Base-by-base conservation (phyloP, 1,139 yeast genomes). In the Petasospora rhodanensis region DNA sequence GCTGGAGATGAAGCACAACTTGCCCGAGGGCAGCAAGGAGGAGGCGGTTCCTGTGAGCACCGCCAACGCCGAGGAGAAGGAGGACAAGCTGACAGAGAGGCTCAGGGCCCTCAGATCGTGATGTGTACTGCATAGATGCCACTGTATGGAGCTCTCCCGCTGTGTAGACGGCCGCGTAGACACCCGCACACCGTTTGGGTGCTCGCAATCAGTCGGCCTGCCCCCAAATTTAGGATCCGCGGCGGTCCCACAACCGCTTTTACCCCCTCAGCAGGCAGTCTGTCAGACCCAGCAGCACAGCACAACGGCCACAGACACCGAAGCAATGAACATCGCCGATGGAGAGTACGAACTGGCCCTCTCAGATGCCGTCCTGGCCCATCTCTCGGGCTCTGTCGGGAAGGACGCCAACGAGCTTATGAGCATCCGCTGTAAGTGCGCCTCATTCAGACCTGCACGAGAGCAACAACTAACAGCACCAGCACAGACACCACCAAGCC, bases 51-150 rank as follows among this genome's bases (percentile, higher is more conserved):
- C 34, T 23, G 55, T 50, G 8, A 47, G 57, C 16, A 61, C 70
- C 12, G 70, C 72, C 1, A 68, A 65, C 7, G 65, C 72, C 26
- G 95, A 83, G 43, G 93, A 81, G 45, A 85, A 82, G 47, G 97
- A 91, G 59, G 96, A 89, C 52, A 72, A 69, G 45, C 69, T 91
- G 37, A 89, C 95, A 3, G 95, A 91, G 60, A 67, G 97, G 50
- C 66, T 91, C 41, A 72, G 93, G 46, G 97, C 96, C 1, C 66
- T 91, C 47, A 65, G 87, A 34, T 67, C 66, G 3, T 64, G 43
- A 40, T 14, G 12, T 21, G 14, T 18, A n/a, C n/a, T n/a, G n/a
- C n/a, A n/a, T n/a, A n/a, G n/a, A n/a, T n/a, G n/a, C n/a, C n/a
- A n/a, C n/a, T n/a, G n/a, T n/a, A n/a, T n/a, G n/a, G n/a, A n/a